Conservation (phyloP, 768 basidiomycete genomes). For the Boletus huronensis region DNA sequence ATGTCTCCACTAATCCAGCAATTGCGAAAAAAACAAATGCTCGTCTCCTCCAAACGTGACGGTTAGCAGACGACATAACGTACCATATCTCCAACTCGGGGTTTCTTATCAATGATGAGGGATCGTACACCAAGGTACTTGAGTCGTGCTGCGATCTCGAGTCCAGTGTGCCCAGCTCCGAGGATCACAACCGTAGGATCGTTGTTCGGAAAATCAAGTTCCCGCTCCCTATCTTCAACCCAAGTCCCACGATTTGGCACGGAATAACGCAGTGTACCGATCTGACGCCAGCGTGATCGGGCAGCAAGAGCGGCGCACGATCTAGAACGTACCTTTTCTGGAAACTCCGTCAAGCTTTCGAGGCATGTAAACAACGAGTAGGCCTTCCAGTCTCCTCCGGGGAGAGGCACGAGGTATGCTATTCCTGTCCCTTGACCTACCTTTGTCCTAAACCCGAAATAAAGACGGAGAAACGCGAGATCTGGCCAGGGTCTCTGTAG, state of each 20-base stretch:
- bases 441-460: constrained; percentile 50
- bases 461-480: constrained; percentile 41
- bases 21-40: not conserved
- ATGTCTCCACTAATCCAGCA: constrained; percentile 36
- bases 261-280: not conserved
- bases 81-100: constrained; percentile 41
- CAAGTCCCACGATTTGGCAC: constrained; percentile 45
- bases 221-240: constrained; percentile 38
- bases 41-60: not conserved
- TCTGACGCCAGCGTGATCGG: not conserved
- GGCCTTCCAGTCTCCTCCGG: constrained; percentile 48
- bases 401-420: constrained; percentile 48
- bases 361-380: constrained; percentile 47
- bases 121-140: constrained; percentile 49
- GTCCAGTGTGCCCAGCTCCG: constrained; percentile 59
- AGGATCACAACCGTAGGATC: constrained; percentile 54
- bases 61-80: not conserved
- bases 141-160: constrained; percentile 55
- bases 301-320: not conserved
- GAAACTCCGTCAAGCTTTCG: constrained; percentile 47
- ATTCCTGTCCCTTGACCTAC: constrained; percentile 47
- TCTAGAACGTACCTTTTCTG: constrained; percentile 33
- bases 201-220: constrained; percentile 41
- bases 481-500: constrained; percentile 44
- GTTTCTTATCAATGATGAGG: constrained; percentile 49